Percentiles rank a stretch among this genome's conserved stretches.
Evolutionary conservation across 2,329 filamentous ascomycete genomes (phyloP).

Genomic region (Xylaria sp.): DNA sequence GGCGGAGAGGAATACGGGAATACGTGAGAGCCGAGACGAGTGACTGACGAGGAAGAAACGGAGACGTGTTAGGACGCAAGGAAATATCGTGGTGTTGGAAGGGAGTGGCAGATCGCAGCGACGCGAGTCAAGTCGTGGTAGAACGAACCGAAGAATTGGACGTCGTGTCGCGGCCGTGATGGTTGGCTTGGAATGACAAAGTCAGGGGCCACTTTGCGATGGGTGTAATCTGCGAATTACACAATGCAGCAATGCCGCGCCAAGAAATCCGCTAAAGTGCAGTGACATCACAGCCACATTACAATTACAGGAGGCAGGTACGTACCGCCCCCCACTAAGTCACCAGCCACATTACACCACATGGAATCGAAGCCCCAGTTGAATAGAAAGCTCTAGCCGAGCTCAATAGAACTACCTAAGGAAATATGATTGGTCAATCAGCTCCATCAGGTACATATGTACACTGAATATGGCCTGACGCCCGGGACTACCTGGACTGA

Average conservation of each 20-base stretch:
- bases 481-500: constrained; percentile 8
- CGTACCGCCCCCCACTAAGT: background rate
- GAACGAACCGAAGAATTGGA: constrained; percentile 21
- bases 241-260: constrained; percentile 7
- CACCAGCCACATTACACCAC: background rate
- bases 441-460: constrained; percentile 19
- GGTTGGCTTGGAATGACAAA: constrained; percentile 31
- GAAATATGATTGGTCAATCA: constrained; percentile 36
- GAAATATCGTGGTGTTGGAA: constrained; percentile 28
- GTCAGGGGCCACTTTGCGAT: constrained; percentile 18
- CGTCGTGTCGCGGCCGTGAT: constrained; percentile 34
- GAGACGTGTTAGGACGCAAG: constrained; percentile 20
- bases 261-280: background rate
- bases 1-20: constrained; percentile 19
- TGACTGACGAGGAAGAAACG: constrained; percentile 5
- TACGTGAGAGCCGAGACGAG: background rate
- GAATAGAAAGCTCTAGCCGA: background rate
- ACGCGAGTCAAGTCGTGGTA: constrained; percentile 18
- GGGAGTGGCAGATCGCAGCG: constrained; percentile 37
- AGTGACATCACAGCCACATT: constrained; percentile 4
- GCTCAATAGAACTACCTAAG: background rate
- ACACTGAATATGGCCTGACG: constrained; percentile 33
- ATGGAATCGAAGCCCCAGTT: background rate
- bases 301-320: background rate
- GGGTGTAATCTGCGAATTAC: background rate